Percentiles rank a stretch among this genome's conserved stretches.
phyloP scores from a whole-genome alignment of 441 rosid species.

The Corymbia calophylla region DNA sequence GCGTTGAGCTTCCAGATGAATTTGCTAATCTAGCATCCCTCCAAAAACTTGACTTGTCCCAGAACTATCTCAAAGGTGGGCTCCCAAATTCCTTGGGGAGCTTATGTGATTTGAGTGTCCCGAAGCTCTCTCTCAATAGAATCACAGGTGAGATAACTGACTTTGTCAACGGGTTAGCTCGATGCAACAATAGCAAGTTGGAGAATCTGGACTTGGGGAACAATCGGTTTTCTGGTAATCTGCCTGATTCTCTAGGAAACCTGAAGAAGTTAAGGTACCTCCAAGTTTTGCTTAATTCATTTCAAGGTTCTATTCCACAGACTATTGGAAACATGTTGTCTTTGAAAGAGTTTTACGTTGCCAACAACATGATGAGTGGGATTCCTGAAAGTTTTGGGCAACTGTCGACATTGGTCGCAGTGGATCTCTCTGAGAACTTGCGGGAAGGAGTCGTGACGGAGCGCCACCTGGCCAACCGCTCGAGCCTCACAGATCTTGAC shows the following conservation, averaged over 20 bases:
- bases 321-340: constrained; percentile 3
- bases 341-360: background rate
- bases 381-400: constrained; percentile 10
- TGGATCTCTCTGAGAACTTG: constrained; percentile 8
- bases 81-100: background rate
- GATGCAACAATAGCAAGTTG: background rate
- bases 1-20: background rate
- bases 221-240: background rate
- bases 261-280: background rate
- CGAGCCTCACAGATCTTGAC: constrained; percentile 3
- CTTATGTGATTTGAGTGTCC: background rate
- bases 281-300: background rate
- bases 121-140: background rate
- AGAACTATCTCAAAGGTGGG: background rate
- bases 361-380: constrained; percentile 6
- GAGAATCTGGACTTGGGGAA: background rate
- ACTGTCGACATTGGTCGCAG: background rate
- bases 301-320: constrained; percentile 12
- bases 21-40: background rate
- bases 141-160: background rate
- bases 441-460: constrained; percentile 27
- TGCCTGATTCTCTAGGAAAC: constrained; percentile 5
- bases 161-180: background rate
- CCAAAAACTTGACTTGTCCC: background rate
- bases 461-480: constrained; percentile 27